Base-by-base conservation (phyloP, 2,329 filamentous ascomycete genomes). In the Leptographium procerum region DNA sequence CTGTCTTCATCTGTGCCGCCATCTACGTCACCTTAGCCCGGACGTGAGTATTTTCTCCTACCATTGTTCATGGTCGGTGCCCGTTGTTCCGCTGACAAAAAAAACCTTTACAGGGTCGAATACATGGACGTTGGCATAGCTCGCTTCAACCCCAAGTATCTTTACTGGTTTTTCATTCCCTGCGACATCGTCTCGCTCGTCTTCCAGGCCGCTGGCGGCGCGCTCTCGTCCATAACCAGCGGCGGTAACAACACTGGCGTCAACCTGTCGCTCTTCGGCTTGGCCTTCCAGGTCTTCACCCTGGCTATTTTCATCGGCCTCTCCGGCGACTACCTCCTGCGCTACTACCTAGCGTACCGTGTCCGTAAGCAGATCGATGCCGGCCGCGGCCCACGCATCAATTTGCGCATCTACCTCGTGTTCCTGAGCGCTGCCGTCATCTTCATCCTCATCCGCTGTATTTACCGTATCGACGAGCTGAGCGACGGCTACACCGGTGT, bases 11-110 rank as follows among this genome's bases (percentile, higher is more conserved):
- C 65, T 76, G 81, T 31, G 85, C 84, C 0, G 82, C 82, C 60
- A 83, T 88, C 66, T 88, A 88, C 67, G 77, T 87, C 57, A 85
- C 81, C 33, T 75, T 86, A 5, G 54, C 63, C 2, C 52, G 60
- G n/a, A 61, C 60, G 62, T 65, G 26, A 47, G 63, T 57, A 6
- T 22, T 16, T 13, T 4, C 9, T 28, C 22, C n/a, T 34, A 24
- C n/a, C 24, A 33, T 40, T 52, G 22, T 34, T 40, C 33, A n/a
- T 22, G 24, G 50, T 9, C 28, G n/a, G n/a, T n/a, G n/a, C n/a
- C n/a, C n/a, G n/a, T 24, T 45, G 16, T 16, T 26, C 47, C 14
- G 28, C 48, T 22, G 10, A 13, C 52, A 29, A n/a, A n/a, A n/a
- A n/a, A n/a, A 33, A 53, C 29, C 34, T 52, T 19, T 9, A 14